phyloP scores from a whole-genome alignment of 2,329 filamentous ascomycete genomes.

The Colletotrichum coccodes region DNA sequence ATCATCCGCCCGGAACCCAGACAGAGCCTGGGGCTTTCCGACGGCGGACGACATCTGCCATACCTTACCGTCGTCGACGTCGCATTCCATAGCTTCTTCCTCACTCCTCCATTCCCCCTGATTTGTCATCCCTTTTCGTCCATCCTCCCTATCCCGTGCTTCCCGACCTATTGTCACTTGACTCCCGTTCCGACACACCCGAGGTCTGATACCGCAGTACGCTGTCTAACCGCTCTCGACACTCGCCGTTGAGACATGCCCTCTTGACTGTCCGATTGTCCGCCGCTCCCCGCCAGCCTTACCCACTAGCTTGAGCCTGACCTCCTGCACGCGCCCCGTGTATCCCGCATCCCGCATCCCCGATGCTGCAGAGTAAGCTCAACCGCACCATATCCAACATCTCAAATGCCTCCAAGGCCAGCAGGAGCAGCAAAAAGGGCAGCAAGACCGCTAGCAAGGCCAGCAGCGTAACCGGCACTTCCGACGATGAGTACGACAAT shows the following conservation, averaged over 20 bases:
- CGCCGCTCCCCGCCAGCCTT: neutral
- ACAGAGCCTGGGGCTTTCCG: conserved; percentile 4
- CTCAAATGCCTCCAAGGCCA: conserved; percentile 2
- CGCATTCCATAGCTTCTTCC: neutral
- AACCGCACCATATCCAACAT: conserved; percentile 17
- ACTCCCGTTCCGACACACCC: conserved; percentile 16
- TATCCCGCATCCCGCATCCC: conserved; percentile 13
- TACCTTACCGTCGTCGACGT: neutral
- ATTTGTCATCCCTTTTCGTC: conserved; percentile 19
- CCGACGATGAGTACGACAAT: conserved; percentile 51
- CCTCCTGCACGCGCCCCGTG: neutral
- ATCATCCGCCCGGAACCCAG: neutral
- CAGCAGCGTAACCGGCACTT: conserved; percentile 36
- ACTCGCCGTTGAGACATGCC: neutral
- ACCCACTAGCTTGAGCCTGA: neutral
- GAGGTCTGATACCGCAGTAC: neutral
- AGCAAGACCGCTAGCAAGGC: conserved; percentile 8
- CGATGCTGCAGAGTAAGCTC: conserved; percentile 21
- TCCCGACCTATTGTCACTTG: conserved; percentile 5
- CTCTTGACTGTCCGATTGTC: conserved; percentile 1
- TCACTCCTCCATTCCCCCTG: neutral
- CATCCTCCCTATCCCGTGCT: neutral
- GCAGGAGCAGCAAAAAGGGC: conserved; percentile 16
- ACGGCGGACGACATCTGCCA: neutral
- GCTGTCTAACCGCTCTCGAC: neutral